phyloP scores from a whole-genome alignment of 2,329 filamentous ascomycete genomes.

The Lachnellula subtilissima region DNA sequence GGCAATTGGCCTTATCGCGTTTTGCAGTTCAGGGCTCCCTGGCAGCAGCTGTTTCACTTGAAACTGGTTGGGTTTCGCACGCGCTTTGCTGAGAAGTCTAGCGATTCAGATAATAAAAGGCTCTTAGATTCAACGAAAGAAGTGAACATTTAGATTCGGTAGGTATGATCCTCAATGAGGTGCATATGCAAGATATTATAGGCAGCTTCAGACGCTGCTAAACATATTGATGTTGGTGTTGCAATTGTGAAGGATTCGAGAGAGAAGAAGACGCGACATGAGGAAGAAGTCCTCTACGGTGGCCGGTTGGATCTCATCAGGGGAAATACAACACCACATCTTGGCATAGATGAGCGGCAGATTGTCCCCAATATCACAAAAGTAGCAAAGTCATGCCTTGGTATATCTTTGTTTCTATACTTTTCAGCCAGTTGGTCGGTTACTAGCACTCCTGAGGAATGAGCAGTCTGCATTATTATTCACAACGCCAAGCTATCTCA shows the following conservation, averaged over 20 bases:
- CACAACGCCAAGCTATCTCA: too few species aligned
- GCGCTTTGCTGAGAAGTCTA: not conserved
- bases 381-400: too few species aligned
- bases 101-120: not conserved
- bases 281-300: too few species aligned
- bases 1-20: constrained; percentile 10
- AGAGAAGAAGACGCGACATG: not conserved
- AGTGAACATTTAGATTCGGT: not conserved
- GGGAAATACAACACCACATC: too few species aligned
- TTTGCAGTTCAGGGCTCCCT: not conserved
- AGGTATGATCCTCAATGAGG: constrained; percentile 5
- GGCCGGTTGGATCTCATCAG: too few species aligned
- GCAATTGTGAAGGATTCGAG: not conserved
- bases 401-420: too few species aligned
- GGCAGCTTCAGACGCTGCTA: not conserved
- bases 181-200: constrained; percentile 4
- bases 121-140: not conserved
- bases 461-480: too few species aligned
- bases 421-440: too few species aligned
- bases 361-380: too few species aligned
- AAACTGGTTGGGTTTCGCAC: constrained; percentile 14
- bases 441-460: too few species aligned
- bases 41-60: constrained; percentile 14
- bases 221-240: not conserved
- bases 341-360: too few species aligned